These are phyloP conservation scores for Tetrahymena thermophila DNA, from an alignment of 73 alveolate species.

Conservation along the genomic window DNA sequence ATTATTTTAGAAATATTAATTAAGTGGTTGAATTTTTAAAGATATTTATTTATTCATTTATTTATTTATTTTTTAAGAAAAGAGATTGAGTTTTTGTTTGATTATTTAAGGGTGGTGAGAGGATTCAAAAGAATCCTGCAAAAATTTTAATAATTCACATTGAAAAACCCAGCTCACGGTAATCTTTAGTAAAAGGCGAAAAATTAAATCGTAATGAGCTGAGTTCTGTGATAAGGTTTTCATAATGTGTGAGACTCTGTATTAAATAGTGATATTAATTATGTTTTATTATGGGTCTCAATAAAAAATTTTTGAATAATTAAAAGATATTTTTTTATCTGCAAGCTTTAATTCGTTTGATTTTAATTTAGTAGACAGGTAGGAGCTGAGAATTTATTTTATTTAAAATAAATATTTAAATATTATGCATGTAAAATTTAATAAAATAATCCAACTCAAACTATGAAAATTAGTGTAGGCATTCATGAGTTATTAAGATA, in stretches of 20 bases:
- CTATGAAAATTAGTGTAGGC: too few species aligned
- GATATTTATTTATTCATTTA: neutral
- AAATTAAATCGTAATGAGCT: conserved; percentile 92
- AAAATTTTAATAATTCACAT: conserved; percentile 44
- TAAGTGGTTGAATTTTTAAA: too few species aligned
- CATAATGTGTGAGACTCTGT: neutral
- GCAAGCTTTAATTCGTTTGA: neutral
- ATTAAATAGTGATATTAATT: neutral
- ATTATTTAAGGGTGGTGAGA: neutral
- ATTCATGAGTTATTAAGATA: too few species aligned
- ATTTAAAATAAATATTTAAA: too few species aligned
- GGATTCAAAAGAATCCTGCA: conserved; percentile 19
- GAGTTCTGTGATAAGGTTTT: conserved; percentile 83
- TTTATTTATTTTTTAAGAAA: neutral
- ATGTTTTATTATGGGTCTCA: neutral
- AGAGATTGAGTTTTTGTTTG: neutral
- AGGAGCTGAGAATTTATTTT: too few species aligned
- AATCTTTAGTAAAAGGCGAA: conserved; percentile 99
- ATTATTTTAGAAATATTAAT: too few species aligned
- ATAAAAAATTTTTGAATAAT: neutral
- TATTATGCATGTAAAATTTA: too few species aligned
- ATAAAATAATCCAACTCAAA: too few species aligned
- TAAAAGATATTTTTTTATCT: neutral
- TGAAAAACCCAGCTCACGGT: conserved; percentile 95
- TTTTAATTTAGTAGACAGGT: too few species aligned